These are phyloP conservation scores for Acacia pycnantha DNA, from an alignment of 331 rosid genomes.

Conservation along the genomic window DNA sequence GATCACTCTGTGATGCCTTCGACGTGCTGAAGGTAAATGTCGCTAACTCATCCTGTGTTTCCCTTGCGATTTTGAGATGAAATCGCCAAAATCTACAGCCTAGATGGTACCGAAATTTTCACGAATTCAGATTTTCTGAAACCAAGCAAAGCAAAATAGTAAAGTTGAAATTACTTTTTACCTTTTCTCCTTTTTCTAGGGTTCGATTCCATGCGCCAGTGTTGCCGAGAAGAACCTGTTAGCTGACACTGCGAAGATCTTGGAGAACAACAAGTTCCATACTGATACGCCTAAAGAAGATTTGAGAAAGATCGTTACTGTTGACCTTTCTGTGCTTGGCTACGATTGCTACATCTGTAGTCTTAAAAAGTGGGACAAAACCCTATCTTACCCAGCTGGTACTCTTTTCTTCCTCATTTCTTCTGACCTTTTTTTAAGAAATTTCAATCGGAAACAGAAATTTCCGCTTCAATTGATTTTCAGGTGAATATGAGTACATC, in stretches of 20 bases:
- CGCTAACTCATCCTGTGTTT: too few relatives aligned
- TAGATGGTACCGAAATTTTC: too few relatives aligned
- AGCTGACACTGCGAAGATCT: constrained; percentile 68
- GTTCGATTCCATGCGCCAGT: too few relatives aligned
- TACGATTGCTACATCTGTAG: constrained; percentile 76
- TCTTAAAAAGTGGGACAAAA: constrained; percentile 86
- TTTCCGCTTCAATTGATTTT: neutral
- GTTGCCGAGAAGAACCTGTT: constrained; percentile 76
- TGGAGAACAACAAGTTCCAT: constrained; percentile 51
- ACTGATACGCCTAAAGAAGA: constrained; percentile 69
- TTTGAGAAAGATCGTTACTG: constrained; percentile 57
- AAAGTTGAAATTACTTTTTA: too few relatives aligned
- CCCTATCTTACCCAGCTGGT: constrained; percentile 59
- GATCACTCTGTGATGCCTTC: too few relatives aligned
- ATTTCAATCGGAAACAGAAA: neutral
- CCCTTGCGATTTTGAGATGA: too few relatives aligned
- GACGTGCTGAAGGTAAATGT: too few relatives aligned
- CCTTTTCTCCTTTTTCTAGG: too few relatives aligned
- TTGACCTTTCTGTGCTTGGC: constrained; percentile 63
- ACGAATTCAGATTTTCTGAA: too few relatives aligned
- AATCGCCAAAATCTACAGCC: too few relatives aligned
- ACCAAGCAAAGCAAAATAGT: too few relatives aligned
- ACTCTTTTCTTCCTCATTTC: neutral
- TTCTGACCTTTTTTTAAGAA: too few relatives aligned
- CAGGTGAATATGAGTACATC: constrained; percentile 86